phyloP scores from a whole-genome alignment of 148 eudicot genomes.

The Dysphania ambrosioides region DNA sequence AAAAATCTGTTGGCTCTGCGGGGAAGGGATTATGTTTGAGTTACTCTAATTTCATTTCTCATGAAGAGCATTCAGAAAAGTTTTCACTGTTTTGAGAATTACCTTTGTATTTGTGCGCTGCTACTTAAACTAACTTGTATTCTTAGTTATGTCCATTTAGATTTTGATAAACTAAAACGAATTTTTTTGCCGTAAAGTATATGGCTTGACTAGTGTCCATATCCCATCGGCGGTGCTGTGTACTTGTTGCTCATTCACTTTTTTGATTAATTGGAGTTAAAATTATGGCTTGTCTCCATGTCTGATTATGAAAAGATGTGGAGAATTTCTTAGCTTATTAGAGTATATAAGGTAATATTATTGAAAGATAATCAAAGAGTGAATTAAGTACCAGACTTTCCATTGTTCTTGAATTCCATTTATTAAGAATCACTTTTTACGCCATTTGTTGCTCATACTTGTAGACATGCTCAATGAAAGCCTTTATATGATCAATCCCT shows the following conservation, averaged over 20 bases:
- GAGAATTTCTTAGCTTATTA: neutral
- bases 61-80: neutral
- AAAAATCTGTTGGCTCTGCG: neutral
- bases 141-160: neutral
- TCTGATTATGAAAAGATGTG: neutral
- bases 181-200: no score
- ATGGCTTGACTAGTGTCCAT: no score
- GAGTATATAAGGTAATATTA: neutral
- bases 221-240: no score
- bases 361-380: neutral
- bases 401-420: neutral
- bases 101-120: neutral
- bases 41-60: neutral
- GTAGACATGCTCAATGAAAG: neutral
- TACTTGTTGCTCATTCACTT: neutral
- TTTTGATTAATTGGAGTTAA: neutral
- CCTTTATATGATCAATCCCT: neutral
- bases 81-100: no score
- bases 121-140: neutral
- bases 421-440: neutral
- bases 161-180: neutral
- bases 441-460: neutral
- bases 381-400: neutral
- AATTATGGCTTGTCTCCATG: neutral
- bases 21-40: neutral